Evolutionary conservation across 2,329 filamentous ascomycete genomes (phyloP).

Genomic region (Cryphonectria parasitica): DNA sequence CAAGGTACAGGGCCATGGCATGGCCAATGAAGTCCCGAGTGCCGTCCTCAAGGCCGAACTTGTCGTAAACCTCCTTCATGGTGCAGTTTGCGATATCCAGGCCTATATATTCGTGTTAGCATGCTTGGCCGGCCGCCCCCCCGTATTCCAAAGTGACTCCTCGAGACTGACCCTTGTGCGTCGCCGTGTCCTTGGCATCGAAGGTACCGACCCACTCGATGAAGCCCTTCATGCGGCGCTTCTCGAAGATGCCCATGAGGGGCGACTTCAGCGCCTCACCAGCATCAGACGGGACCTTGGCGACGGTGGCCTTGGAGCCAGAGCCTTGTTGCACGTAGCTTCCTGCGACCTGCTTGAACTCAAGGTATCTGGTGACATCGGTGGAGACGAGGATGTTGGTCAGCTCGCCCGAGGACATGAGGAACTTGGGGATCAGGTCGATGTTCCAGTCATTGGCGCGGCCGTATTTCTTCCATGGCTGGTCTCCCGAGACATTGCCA

Average conservation of each 20-base stretch:
- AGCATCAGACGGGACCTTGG: constrained; percentile 95
- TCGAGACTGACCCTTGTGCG: constrained; percentile 81
- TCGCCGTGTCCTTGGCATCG: constrained; percentile 77
- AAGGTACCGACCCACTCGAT: constrained; percentile 93
- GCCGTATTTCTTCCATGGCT: constrained; percentile 98
- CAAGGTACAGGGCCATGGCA: constrained; percentile 94
- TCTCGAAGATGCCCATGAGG: constrained; percentile 97
- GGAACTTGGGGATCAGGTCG: constrained; percentile 95
- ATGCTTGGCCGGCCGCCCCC: background rate
- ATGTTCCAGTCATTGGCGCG: constrained; percentile 99
- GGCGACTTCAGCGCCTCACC: constrained; percentile 88
- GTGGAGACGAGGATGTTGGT: constrained; percentile 98
- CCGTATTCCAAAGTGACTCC: background rate
- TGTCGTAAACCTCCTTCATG: constrained; percentile 99
- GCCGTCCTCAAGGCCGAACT: constrained; percentile 86
- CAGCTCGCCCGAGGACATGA: constrained; percentile 98
- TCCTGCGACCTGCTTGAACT: constrained; percentile 93
- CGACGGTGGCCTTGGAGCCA: constrained; percentile 83
- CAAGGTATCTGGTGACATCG: constrained; percentile 85
- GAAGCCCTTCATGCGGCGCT: constrained; percentile 95
- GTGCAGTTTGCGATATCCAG: constrained; percentile 78
- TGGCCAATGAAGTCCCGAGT: constrained; percentile 98
- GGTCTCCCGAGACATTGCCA: constrained; percentile 76
- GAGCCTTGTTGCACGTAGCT: constrained; percentile 93
- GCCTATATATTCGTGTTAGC: constrained; percentile 58